phyloP scores from a whole-genome alignment of 306 rosid genomes.

The Oemleria cerasiformis region DNA sequence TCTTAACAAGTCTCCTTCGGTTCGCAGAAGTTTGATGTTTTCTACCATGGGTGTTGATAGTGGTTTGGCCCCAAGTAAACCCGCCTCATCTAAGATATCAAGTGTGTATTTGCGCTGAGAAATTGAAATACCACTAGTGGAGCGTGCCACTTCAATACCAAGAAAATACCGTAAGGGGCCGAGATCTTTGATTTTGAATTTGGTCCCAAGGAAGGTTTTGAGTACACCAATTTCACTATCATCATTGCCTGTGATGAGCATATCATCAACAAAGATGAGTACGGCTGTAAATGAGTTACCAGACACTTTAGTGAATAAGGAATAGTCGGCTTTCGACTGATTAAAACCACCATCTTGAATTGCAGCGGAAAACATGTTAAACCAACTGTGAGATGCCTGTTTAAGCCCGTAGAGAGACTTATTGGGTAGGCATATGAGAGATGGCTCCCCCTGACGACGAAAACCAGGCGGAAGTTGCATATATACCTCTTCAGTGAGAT shows the following conservation, averaged over 20 bases:
- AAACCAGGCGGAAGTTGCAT: not conserved
- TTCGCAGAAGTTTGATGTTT: not conserved
- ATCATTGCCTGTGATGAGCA: not conserved
- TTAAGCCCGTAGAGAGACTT: not conserved
- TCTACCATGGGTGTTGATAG: not conserved
- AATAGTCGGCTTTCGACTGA: not conserved
- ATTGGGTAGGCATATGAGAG: not conserved
- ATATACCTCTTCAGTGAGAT: not conserved
- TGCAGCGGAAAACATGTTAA: not conserved
- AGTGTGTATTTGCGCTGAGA: too few relatives aligned
- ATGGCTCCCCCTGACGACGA: not conserved
- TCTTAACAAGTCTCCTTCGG: not conserved
- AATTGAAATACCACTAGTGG: too few relatives aligned
- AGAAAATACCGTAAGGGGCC: not conserved
- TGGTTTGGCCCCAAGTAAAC: not conserved
- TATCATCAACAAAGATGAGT: not conserved
- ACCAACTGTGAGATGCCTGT: not conserved
- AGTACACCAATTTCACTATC: too few relatives aligned
- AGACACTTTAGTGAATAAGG: not conserved
- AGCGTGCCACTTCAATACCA: too few relatives aligned
- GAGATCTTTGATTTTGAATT: not conserved
- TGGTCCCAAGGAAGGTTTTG: not conserved
- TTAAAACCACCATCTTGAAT: not conserved
- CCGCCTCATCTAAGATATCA: not conserved
- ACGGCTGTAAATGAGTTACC: not conserved